Percentiles rank a stretch among this genome's conserved stretches.
Conservation (phyloP, 176 grass and related monocot genomes). For the Aegilops longissima region DNA sequence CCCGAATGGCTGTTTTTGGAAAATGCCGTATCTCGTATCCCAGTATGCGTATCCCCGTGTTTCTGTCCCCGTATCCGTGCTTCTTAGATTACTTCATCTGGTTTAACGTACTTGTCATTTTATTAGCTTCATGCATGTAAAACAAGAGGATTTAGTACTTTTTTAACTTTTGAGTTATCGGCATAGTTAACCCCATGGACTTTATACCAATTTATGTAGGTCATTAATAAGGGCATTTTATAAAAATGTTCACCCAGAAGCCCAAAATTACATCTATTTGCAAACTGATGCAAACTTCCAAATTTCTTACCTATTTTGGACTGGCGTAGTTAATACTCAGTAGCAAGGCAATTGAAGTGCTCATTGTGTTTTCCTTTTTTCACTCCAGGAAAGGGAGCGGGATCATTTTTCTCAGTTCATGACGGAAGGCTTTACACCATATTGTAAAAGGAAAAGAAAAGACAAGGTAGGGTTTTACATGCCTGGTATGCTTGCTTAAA, state of each 20-base stretch:
- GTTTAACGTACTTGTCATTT: not conserved
- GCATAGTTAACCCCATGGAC: not conserved
- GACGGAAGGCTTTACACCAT: conserved; percentile 89
- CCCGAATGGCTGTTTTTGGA: too few relatives aligned
- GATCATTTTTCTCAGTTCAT: conserved; percentile 99
- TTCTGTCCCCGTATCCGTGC: too few relatives aligned
- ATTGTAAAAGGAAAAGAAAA: conserved; percentile 98
- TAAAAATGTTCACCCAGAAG: not conserved
- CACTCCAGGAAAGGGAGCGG: conserved; percentile 79
- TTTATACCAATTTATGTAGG: not conserved
- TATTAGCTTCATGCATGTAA: conserved; percentile 5
- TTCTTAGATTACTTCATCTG: not conserved
- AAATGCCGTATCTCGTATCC: too few relatives aligned
- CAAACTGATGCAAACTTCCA: not conserved
- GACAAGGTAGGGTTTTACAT: conserved; percentile 80
- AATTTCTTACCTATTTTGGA: conserved; percentile 4
- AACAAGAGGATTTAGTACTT: conserved; percentile 1
- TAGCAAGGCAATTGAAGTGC: not conserved
- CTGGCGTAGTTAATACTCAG: conserved; percentile 10
- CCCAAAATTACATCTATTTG: not conserved
- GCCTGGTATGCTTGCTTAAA: not conserved
- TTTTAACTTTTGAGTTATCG: not conserved
- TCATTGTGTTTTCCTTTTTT: conserved; percentile 12
- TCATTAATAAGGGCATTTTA: conserved; percentile 9
- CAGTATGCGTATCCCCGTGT: too few relatives aligned